Evolutionary conservation across 2,329 filamentous ascomycete species (phyloP).

Genomic region (Onygena corvina): DNA sequence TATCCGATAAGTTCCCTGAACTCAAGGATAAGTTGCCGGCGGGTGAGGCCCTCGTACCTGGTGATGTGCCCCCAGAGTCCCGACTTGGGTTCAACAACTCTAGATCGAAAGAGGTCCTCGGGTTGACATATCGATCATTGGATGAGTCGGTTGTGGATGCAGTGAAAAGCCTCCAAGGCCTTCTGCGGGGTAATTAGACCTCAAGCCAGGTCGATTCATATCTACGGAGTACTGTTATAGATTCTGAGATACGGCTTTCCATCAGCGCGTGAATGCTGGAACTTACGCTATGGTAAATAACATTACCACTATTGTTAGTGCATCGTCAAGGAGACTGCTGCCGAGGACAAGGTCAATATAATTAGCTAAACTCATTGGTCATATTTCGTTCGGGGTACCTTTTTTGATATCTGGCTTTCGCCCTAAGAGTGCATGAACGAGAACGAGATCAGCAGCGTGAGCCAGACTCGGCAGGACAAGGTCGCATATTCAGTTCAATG

Average conservation of each 20-base stretch:
- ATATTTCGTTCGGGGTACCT: too few relatives aligned
- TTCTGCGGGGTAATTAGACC: not conserved
- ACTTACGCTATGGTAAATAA: not conserved
- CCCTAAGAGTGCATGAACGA: not conserved
- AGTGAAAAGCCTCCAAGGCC: conserved; percentile 15
- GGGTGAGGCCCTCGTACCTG: conserved; percentile 20
- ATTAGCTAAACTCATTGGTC: not conserved
- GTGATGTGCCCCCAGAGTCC: conserved; percentile 21
- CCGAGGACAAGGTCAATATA: too few relatives aligned
- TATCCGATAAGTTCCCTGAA: conserved; percentile 34
- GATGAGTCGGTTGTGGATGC: conserved; percentile 16
- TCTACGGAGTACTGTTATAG: too few relatives aligned
- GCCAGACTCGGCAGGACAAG: not conserved
- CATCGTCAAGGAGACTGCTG: not conserved
- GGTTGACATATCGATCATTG: conserved; percentile 27
- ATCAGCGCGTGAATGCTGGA: not conserved
- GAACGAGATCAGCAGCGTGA: not conserved
- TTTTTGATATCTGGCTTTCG: not conserved
- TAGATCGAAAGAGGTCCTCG: conserved; percentile 31
- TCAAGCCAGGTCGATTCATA: not conserved
- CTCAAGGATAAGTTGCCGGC: conserved; percentile 32
- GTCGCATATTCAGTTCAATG: not conserved
- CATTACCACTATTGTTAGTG: not conserved
- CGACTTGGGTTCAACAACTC: conserved; percentile 30
- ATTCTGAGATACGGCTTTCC: not conserved